Base-by-base conservation (phyloP, 768 basidiomycete genomes). In the Boletus rubropictus region DNA sequence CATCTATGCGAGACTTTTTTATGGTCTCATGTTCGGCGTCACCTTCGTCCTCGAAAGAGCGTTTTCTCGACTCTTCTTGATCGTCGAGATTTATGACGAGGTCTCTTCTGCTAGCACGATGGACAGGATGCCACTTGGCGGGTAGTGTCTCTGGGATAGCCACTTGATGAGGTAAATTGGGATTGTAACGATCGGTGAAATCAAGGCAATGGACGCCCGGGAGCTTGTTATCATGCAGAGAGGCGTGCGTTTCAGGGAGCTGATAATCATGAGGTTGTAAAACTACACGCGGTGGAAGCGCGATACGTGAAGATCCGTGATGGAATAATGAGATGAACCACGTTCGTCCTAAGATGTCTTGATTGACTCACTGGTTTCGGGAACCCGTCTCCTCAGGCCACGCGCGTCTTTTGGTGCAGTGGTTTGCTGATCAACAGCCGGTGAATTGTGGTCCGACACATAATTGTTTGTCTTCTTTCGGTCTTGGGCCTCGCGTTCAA, bases 1-100 rank as follows among this genome's bases (percentile, higher is more conserved):
- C 72, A 39, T 77, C 77, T n/a, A 77, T 65, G 47, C 77, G 74
- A 46, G 72, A 70, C 62, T 78, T 79, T 67, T 82, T 82, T 17
- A 68, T 54, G 51, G 67, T 67, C 50, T 71, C 70, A 39, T 56
- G 56, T 42, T 74, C 71, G 51, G 65, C 63, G 24, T 71, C 73
- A 35, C 73, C 73, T 43, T 72, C 71, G 32, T 74, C 73, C 47
- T 72, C 72, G 24, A 69, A 65, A 9, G 65, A 66, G 48, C 76
- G 75, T 63, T 79, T 76, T 50, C 52, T 60, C 54, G 67, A 58
- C 51, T 68, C 61, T 55, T 64, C 57, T 20, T 51, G 54, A 17
- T 47, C 50, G 47, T 63, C 48, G 20, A 27, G 17, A 39, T 57
- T 45, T 44, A 61, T 48, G 52, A 57, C 53, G 15, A 67, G 17